A percentile compares a stretch with the other conserved stretches of the same genome.
Conservation (phyloP, 2,329 filamentous ascomycete genomes). For the Penicillium sp. region DNA sequence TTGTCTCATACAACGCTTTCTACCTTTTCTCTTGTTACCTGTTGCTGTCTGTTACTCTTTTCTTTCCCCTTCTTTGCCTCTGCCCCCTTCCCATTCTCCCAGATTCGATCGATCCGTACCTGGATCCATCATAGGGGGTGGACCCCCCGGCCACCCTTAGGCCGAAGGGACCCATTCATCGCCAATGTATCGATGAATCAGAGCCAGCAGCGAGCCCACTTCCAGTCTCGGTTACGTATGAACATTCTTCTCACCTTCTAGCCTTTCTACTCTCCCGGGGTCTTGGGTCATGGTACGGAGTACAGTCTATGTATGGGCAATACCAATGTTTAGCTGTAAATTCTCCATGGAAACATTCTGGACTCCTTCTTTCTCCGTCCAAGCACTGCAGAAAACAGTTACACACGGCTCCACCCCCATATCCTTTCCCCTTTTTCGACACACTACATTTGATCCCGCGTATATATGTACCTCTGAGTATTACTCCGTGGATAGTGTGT, state of each 20-base stretch:
- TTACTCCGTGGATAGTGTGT: no score
- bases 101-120: conserved; percentile 4
- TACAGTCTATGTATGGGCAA: not conserved
- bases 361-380: conserved; percentile 17
- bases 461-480: no score
- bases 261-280: conserved; percentile 24
- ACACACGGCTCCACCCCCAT: conserved; percentile 23
- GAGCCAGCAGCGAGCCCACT: conserved; percentile 18
- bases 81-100: not conserved
- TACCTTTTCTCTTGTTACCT: not conserved
- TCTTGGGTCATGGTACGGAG: conserved; percentile 12
- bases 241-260: conserved; percentile 33
- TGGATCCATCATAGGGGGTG: conserved; percentile 32
- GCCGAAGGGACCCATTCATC: conserved; percentile 10
- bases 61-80: not conserved
- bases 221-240: conserved; percentile 29
- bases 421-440: not conserved
- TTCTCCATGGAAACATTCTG: conserved; percentile 20
- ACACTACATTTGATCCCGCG: no score
- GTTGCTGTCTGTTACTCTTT: not conserved
- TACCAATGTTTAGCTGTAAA: conserved; percentile 4
- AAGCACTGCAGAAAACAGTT: conserved; percentile 16
- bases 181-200: conserved; percentile 11
- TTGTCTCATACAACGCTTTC: not conserved
- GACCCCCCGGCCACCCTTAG: conserved; percentile 13